These are phyloP conservation scores for Alternaria triticimaculans DNA, from an alignment of 2,329 filamentous ascomycete genomes.

Conservation along the genomic window DNA sequence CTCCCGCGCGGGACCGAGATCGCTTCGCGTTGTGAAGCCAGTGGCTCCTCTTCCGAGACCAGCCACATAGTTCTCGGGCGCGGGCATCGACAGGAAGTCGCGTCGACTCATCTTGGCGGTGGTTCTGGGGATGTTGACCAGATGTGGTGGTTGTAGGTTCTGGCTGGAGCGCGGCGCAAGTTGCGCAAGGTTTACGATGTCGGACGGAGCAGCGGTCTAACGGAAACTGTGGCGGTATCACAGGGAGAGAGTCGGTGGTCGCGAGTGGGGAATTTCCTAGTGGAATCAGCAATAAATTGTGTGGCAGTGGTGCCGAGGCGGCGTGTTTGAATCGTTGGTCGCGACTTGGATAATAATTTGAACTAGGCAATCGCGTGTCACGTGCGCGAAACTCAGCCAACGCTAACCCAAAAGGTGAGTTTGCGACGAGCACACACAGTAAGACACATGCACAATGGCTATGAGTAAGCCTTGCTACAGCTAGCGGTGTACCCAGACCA, in stretches of 20 bases:
- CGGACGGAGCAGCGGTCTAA: not conserved
- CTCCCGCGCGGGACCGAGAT: conserved; percentile 92
- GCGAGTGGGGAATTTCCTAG: not conserved
- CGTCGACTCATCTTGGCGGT: conserved; percentile 66
- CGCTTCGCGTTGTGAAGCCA: conserved; percentile 95
- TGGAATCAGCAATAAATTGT: not conserved
- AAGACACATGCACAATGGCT: not conserved
- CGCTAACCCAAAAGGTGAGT: conserved; percentile 29
- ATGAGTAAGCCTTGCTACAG: not conserved
- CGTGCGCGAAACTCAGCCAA: conserved; percentile 14
- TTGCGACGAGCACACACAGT: conserved; percentile 19
- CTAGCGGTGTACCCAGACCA: no score
- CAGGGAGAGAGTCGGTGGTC: not conserved
- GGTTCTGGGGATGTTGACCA: not conserved
- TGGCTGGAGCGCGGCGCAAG: not conserved
- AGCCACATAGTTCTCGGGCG: conserved; percentile 73
- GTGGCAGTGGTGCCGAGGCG: not conserved
- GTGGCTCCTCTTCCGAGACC: conserved; percentile 97
- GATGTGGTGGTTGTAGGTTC: not conserved
- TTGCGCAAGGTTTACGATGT: not conserved
- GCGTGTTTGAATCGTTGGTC: conserved; percentile 10
- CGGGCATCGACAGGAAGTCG: conserved; percentile 87
- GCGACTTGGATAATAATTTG: conserved; percentile 18
- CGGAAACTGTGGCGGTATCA: not conserved
- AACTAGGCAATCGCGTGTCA: conserved; percentile 24